Evolutionary conservation across 2,329 filamentous ascomycete genomes (phyloP).

Genomic region (Penicillium oxalicum): DNA sequence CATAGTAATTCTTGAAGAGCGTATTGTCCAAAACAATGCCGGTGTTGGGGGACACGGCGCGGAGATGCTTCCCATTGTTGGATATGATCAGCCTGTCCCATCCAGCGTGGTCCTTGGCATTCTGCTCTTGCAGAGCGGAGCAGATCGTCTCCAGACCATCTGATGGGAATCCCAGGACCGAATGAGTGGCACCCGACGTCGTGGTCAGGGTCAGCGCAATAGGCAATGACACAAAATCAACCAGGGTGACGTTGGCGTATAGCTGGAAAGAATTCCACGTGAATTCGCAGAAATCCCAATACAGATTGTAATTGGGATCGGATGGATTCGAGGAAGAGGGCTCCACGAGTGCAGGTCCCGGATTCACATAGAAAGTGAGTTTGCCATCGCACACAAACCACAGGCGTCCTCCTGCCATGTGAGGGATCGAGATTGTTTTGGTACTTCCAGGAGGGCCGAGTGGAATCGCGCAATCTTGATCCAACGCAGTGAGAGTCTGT

Average conservation of each 20-base stretch:
- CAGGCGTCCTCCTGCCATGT: slow-evolving; percentile 63
- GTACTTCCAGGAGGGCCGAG: slow-evolving; percentile 58
- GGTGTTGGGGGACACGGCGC: slow-evolving; percentile 41
- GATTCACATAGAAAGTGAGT: slow-evolving; percentile 65
- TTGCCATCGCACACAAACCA: slow-evolving; percentile 61
- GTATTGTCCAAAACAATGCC: slow-evolving; percentile 37
- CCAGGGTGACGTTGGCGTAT: slow-evolving; percentile 65
- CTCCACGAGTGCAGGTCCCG: slow-evolving; percentile 66
- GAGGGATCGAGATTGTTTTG: slow-evolving; percentile 59
- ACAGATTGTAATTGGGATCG: slow-evolving; percentile 56
- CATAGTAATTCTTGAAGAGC: slow-evolving; percentile 49
- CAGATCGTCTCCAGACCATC: slow-evolving; percentile 55
- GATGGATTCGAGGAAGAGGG: slow-evolving; percentile 62
- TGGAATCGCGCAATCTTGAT: slow-evolving; percentile 56
- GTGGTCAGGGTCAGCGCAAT: slow-evolving; percentile 50
- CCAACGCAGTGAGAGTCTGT: slow-evolving; percentile 46
- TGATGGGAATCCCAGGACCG: slow-evolving; percentile 53
- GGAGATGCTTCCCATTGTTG: slow-evolving; percentile 38
- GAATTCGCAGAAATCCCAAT: slow-evolving; percentile 66
- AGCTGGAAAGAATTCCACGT: slow-evolving; percentile 58
- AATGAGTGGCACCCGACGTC: slow-evolving; percentile 40
- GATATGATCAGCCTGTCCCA: slow-evolving; percentile 58
- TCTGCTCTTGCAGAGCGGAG: slow-evolving; percentile 50
- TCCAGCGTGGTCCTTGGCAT: slow-evolving; percentile 49
- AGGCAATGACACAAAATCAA: slow-evolving; percentile 68